Percentiles rank a stretch among this genome's conserved stretches.
Evolutionary conservation across 2,329 filamentous ascomycete species (phyloP).

Genomic region (Zelopaecilomyces penicillatus): DNA sequence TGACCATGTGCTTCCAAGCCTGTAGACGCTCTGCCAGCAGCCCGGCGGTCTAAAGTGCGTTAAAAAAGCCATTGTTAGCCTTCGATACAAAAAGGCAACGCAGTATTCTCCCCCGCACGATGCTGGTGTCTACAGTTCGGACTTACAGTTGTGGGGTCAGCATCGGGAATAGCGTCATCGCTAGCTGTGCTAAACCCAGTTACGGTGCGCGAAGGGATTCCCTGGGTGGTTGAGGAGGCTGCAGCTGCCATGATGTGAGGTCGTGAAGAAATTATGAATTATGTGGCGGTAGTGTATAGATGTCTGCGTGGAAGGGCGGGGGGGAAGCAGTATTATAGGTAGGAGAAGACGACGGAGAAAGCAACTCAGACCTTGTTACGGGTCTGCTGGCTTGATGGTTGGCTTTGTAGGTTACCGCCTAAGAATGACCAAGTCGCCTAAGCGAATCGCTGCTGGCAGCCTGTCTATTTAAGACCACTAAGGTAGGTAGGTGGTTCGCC

Average conservation of each 20-base stretch:
- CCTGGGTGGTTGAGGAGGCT: slow-evolving; percentile 21
- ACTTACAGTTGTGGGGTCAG: slow-evolving; percentile 50
- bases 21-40: slow-evolving; percentile 80
- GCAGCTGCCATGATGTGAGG: slow-evolving; percentile 17
- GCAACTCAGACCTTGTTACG: no score
- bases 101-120: neutral
- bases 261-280: neutral
- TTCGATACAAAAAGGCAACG: slow-evolving; percentile 5
- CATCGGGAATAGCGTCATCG: slow-evolving; percentile 52
- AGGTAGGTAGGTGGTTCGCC: no score
- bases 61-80: neutral
- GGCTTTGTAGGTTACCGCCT: no score
- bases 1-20: slow-evolving; percentile 93
- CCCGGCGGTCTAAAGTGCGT: slow-evolving; percentile 52
- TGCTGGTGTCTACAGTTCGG: neutral
- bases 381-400: no score
- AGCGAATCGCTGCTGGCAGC: no score
- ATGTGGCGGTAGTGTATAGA: neutral
- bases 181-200: slow-evolving; percentile 37
- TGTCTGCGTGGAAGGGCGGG: neutral
- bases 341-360: neutral
- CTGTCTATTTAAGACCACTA: no score
- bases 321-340: neutral
- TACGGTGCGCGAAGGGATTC: slow-evolving; percentile 38
- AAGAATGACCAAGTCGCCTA: no score